phyloP scores from a whole-genome alignment of 495 filamentous ascomycete genomes.

The Tuber melanosporum region DNA sequence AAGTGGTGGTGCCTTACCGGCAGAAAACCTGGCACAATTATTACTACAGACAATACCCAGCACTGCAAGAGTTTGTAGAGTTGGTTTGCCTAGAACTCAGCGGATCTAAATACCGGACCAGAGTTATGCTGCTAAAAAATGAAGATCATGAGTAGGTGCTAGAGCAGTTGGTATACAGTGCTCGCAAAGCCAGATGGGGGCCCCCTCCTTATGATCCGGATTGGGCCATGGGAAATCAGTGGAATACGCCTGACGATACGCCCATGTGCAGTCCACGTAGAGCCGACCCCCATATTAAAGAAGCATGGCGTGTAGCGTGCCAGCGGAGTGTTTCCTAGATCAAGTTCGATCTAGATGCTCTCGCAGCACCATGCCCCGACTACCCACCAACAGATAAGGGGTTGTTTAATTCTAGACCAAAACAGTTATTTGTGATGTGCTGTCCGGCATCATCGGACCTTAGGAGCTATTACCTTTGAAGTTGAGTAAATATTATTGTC shows the following conservation, averaged over 20 bases:
- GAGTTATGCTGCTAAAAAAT: background rate
- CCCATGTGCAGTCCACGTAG: background rate
- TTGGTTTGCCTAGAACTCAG: background rate
- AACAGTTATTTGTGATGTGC: background rate
- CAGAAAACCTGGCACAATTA: background rate
- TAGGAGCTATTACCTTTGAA: background rate
- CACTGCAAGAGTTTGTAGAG: background rate
- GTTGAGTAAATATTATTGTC: background rate
- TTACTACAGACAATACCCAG: background rate
- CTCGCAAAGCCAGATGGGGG: background rate
- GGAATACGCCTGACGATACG: background rate
- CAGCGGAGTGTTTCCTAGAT: background rate
- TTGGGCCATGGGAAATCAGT: background rate
- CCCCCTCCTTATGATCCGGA: background rate
- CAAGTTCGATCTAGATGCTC: background rate
- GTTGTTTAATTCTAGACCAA: background rate
- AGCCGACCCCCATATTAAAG: background rate
- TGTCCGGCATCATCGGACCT: background rate
- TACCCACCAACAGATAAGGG: background rate
- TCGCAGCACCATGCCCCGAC: background rate
- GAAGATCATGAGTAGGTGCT: background rate
- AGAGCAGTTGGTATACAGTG: background rate
- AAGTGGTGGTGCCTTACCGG: background rate
- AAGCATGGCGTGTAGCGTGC: background rate
- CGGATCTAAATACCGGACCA: background rate